Evolutionary conservation across 306 rosid genomes (phyloP), one percentile per base, ranked within the genome.

Genomic region (Rubus parviflorus): DNA sequence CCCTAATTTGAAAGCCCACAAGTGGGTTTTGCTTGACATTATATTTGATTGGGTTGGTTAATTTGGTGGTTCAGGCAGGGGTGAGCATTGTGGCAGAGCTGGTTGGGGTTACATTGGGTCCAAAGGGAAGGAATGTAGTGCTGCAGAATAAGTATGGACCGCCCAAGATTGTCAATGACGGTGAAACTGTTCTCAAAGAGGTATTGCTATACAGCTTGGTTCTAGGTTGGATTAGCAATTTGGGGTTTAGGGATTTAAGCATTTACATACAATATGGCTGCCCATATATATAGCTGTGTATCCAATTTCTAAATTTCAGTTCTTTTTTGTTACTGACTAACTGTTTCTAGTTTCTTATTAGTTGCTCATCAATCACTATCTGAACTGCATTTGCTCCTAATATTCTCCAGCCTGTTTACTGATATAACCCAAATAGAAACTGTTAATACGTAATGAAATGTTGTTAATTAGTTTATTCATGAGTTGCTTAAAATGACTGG

Each of bases 111-210:
- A 94, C 97, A 75, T 85, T 94, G 87, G 97, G 97, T 35, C 97
- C 97, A 60, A 92, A 90, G 77, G 97, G 98, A 16, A 94, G 97
- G 80, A 94, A 94, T 86, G 97, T 92, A 42, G 95, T 94, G 81
- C 88, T 94, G 74, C 90, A 86, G 41, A 92, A 87, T 70, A 94
- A 89, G 84, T 94, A 90, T 83, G 98, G 97, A 3, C 97, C 97
- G 38, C 98, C 98, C 38, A 94, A 87, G 88, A 94, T 94, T 5
- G 97, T 94, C 15, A 92, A 94, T 81, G 98, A 92, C 46, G 95
- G 98, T 43, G 98, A 92, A 81, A 92, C 98, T 74, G 93, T 94
- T 68, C 97, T 92, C 76, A 90, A 94, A 79, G 83, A 92, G 97
- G 98, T 92, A 35, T 12, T 70, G 6, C 65, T 72, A 61, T 65